Evolutionary conservation across 139 green algal species (phyloP).

Genomic region (Haematococcus lacustris): DNA sequence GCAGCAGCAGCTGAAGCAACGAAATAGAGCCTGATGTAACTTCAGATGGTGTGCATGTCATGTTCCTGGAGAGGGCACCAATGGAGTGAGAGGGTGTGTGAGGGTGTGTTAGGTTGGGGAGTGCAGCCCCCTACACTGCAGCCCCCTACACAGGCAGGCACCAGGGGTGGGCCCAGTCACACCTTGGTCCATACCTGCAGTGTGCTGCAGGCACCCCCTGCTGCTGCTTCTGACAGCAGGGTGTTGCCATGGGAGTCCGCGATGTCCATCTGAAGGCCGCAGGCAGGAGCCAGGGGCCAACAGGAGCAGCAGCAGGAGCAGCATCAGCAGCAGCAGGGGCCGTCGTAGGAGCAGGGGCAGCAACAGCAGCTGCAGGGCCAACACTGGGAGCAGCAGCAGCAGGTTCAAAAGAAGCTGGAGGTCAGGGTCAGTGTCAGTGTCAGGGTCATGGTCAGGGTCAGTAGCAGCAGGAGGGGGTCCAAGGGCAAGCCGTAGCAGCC

Average conservation of each 20-base stretch:
- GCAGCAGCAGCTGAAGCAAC: neutral
- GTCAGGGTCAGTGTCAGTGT: neutral
- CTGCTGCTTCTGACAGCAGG: conserved; percentile 41
- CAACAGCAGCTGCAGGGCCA: neutral
- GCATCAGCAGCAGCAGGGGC: neutral
- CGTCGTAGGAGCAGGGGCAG: neutral
- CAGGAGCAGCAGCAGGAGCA: neutral
- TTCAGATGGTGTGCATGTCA: neutral
- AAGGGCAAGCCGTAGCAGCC: neutral
- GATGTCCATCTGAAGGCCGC: neutral
- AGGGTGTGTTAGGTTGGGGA: no score
- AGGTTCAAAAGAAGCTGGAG: neutral
- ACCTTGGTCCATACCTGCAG: neutral
- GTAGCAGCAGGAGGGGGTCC: neutral
- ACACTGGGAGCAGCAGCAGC: neutral
- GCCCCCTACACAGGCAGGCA: conserved; percentile 5
- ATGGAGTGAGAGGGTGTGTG: no score
- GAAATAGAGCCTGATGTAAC: neutral
- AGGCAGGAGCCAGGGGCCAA: neutral
- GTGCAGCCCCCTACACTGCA: neutral
- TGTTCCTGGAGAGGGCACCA: neutral
- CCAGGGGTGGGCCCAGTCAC: neutral
- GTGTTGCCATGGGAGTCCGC: conserved; percentile 45
- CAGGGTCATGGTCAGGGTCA: neutral
- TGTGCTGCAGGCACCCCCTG: conserved; percentile 17